phyloP scores from a whole-genome alignment of 2,329 filamentous ascomycete genomes.

The Metarhizium guizhouense region DNA sequence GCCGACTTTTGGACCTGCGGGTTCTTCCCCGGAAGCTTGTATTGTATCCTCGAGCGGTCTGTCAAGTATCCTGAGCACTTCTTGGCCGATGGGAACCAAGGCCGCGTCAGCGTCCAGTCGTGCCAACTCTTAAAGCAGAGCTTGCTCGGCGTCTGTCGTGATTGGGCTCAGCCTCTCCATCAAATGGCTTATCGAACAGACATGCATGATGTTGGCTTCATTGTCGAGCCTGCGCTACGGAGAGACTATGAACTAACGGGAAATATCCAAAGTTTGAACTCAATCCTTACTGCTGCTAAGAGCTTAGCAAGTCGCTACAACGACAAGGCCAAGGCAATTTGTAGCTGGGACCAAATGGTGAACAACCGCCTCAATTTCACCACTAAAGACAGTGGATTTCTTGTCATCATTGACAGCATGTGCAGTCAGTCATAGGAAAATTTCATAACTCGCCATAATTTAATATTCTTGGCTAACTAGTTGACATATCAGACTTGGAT shows the following conservation, averaged over 20 bases:
- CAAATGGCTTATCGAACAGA: conserved; percentile 32
- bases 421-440: too few species aligned
- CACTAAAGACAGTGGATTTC: conserved; percentile 20
- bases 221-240: conserved; percentile 37
- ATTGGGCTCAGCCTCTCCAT: conserved; percentile 26
- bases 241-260: conserved; percentile 38
- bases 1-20: conserved; percentile 33
- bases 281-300: conserved; percentile 32
- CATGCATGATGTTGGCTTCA: conserved; percentile 47
- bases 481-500: too few species aligned
- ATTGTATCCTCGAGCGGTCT: conserved; percentile 24
- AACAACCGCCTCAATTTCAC: conserved; percentile 17
- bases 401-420: conserved; percentile 34
- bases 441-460: too few species aligned
- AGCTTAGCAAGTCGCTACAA: conserved; percentile 34
- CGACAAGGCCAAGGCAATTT: conserved; percentile 30
- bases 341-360: conserved; percentile 36
- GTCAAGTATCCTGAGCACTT: conserved; percentile 21
- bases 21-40: conserved; percentile 30
- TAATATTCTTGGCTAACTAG: too few species aligned
- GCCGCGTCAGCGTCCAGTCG: too few species aligned
- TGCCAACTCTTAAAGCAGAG: conserved; percentile 1
- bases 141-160: conserved; percentile 15
- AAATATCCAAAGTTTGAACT: conserved; percentile 26
- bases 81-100: too few species aligned